Evolutionary conservation across 805 yeast genomes (phyloP).

Genomic region (Kuraishia molischiana): DNA sequence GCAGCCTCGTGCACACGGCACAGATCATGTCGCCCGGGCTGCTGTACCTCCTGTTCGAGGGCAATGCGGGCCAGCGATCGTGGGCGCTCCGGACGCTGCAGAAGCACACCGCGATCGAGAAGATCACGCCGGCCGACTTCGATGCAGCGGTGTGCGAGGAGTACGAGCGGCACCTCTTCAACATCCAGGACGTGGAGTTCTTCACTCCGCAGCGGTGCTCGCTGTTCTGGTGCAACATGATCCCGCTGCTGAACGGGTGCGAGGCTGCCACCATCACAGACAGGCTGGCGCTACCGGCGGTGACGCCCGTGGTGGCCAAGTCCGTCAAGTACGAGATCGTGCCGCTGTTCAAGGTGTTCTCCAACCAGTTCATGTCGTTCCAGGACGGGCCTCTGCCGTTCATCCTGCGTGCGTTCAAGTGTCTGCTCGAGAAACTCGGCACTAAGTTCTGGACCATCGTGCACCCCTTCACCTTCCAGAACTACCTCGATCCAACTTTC

Average conservation of each 20-base stretch:
- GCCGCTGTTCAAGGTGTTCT: slow-evolving; percentile 28
- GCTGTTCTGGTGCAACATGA: slow-evolving; percentile 37
- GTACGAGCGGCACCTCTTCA: slow-evolving; percentile 36
- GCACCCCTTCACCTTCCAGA: slow-evolving; percentile 43
- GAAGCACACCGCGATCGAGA: slow-evolving; percentile 8
- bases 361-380: slow-evolving; percentile 42
- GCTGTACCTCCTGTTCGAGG: slow-evolving; percentile 46
- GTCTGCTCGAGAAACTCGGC: slow-evolving; percentile 32
- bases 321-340: slow-evolving; percentile 20
- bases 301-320: slow-evolving; percentile 11
- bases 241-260: slow-evolving; percentile 24
- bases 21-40: slow-evolving; percentile 34
- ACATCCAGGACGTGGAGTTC: slow-evolving; percentile 41
- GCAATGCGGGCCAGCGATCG: slow-evolving; percentile 29
- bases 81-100: slow-evolving; percentile 36
- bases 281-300: slow-evolving; percentile 14
- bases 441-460: slow-evolving; percentile 44
- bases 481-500: slow-evolving; percentile 50
- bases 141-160: slow-evolving; percentile 42
- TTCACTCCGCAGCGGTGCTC: slow-evolving; percentile 32
- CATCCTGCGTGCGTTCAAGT: slow-evolving; percentile 40
- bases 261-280: slow-evolving; percentile 24
- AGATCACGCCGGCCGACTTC: slow-evolving; percentile 11
- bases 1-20: slow-evolving; percentile 6
- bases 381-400: slow-evolving; percentile 41